These are phyloP conservation scores for Claviceps sp. DNA, from an alignment of 2,329 filamentous ascomycete species.

Conservation along the genomic window DNA sequence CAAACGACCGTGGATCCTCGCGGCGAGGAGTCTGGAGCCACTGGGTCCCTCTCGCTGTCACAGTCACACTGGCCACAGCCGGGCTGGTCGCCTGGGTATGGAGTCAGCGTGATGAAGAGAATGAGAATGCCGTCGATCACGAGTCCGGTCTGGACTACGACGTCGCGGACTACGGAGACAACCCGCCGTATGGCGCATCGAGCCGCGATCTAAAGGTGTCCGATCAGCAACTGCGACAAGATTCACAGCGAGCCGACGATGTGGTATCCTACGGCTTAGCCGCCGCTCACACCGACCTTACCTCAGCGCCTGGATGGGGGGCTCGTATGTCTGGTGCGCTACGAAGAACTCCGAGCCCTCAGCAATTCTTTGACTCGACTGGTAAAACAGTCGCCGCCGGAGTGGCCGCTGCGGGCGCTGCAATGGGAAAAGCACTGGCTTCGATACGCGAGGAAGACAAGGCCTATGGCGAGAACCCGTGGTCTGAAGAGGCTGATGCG, in stretches of 20 bases:
- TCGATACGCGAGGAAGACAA: conserved; percentile 76
- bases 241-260: conserved; percentile 9
- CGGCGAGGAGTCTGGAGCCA: conserved; percentile 58
- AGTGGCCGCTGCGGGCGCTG: conserved; percentile 69
- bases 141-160: conserved; percentile 35
- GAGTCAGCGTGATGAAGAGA: conserved; percentile 70
- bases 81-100: conserved; percentile 85
- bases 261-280: conserved; percentile 29
- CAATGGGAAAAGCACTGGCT: conserved; percentile 67
- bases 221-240: conserved; percentile 23
- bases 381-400: conserved; percentile 71
- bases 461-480: conserved; percentile 73
- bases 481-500: conserved; percentile 79
- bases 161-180: conserved; percentile 38
- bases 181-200: conserved; percentile 34
- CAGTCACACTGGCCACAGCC: conserved; percentile 74
- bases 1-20: conserved; percentile 41
- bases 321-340: conserved; percentile 70
- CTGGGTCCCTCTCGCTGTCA: conserved; percentile 80
- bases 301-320: conserved; percentile 45
- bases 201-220: conserved; percentile 18
- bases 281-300: conserved; percentile 15
- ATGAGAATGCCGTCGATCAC: conserved; percentile 49
- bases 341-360: conserved; percentile 70
- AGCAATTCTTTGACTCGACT: conserved; percentile 76